Base-by-base conservation (phyloP, 1,284 basidiomycete genomes). In the Sporisorium exsertum region DNA sequence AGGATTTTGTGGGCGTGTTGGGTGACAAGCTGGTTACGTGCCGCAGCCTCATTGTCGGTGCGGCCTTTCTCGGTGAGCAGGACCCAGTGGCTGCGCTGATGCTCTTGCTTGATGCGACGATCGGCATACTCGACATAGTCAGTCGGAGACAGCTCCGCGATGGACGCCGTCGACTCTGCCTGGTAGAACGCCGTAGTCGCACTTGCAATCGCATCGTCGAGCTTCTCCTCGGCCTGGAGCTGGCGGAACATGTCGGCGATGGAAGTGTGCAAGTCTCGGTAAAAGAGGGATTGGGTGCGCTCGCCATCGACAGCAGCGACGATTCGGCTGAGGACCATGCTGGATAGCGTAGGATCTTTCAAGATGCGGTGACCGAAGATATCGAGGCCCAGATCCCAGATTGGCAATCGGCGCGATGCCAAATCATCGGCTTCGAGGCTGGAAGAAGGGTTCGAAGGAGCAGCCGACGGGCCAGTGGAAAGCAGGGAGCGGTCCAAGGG, bases 331-430 rank as follows among this genome's bases (percentile, higher is more conserved):
- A 79, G 50, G 16, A 67, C 58, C 60, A 71, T 59, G n/a, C 33
- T 20, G 13, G 59, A 45, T 9, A 82, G 64, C 1, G 51, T 40
- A 9, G 42, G 60, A 37, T 79, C 73, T n/a, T 77, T 55, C 37
- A 79, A 32, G 45, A 82, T 54, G 33, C 62, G 54, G 58, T 81
- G 69, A 50, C 67, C 77, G 43, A 81, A 78, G 15, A 75, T 63
- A 43, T 80, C 78, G 24, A 81, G 61, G 45, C 70, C 65, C 9
- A 82, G 71, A 2, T 81, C 72, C 65, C 69, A 70, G 27, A 76
- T 67, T 33, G 64, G 52, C 20, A 71, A 58, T 18, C 42, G 62
- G 18, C 43, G 27, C 13, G 18, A 29, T 12, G 63, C 52, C 10
- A 53, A 32, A n/a, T 20, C 57, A 27, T 13, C 50, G 27, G 18